A percentile compares a stretch with the other conserved stretches of the same genome.
phyloP scores from a whole-genome alignment of 805 yeast species.

The Saturnispora diversa region DNA sequence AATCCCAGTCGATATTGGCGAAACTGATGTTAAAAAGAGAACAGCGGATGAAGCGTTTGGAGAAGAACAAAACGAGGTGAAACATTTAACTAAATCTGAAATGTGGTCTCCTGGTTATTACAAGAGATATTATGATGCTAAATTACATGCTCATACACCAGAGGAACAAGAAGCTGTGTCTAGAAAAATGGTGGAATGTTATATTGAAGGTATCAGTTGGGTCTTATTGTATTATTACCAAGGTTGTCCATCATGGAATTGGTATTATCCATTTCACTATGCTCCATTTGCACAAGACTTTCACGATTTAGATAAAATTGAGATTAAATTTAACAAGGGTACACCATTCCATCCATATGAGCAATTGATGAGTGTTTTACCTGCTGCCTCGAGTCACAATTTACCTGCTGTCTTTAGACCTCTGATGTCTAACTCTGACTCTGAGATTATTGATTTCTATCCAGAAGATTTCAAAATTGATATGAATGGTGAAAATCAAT shows the following conservation, averaged over 20 bases:
- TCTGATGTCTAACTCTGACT: conserved; percentile 68
- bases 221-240: conserved; percentile 87
- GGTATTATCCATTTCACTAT: conserved; percentile 96
- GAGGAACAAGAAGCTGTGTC: conserved; percentile 48
- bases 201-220: conserved; percentile 97
- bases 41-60: conserved; percentile 18
- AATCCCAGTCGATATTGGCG: conserved; percentile 27
- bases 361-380: conserved; percentile 90
- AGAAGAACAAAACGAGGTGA: conserved; percentile 7
- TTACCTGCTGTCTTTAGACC: conserved; percentile 76
- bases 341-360: conserved; percentile 85
- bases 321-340: conserved; percentile 55
- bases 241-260: conserved; percentile 97
- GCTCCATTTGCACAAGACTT: conserved; percentile 96
- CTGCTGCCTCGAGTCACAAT: conserved; percentile 86
- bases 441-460: conserved; percentile 84
- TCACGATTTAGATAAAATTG: conserved; percentile 41
- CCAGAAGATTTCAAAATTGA: conserved; percentile 85
- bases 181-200: conserved; percentile 56
- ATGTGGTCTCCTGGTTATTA: conserved; percentile 85
- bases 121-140: conserved; percentile 68
- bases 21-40: conserved; percentile 16
- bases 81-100: conserved; percentile 25
- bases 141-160: conserved; percentile 52
- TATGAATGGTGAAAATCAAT: conserved; percentile 91